Conservation (phyloP, 768 basidiomycete genomes). For the Rhizopogon rudus region DNA sequence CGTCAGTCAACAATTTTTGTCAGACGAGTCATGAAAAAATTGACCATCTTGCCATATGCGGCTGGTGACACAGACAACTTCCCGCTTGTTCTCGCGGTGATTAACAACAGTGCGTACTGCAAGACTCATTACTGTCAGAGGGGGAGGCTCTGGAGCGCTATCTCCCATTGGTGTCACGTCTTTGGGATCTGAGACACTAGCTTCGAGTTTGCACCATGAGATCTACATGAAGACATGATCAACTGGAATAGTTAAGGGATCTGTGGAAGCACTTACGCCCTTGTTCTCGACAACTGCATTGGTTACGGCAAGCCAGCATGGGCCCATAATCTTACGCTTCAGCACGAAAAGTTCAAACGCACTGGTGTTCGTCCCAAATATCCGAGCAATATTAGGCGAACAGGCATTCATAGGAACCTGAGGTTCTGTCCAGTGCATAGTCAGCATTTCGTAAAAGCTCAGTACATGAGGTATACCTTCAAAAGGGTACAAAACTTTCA, state of each 20-base stretch:
- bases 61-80: slow-evolving; percentile 81
- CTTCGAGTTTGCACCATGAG: slow-evolving; percentile 97
- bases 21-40: slow-evolving; percentile 10
- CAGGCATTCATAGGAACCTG: slow-evolving; percentile 66
- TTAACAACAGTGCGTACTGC: slow-evolving; percentile 89
- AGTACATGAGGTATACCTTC: slow-evolving; percentile 48
- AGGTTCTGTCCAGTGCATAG: slow-evolving; percentile 12
- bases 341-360: slow-evolving; percentile 92
- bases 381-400: slow-evolving; percentile 79
- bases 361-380: slow-evolving; percentile 89
- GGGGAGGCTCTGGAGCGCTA: slow-evolving; percentile 73
- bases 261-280: slow-evolving; percentile 49
- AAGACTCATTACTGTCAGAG: slow-evolving; percentile 87
- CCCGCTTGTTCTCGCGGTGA: slow-evolving; percentile 90
- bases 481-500: slow-evolving; percentile 92
- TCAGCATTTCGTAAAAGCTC: neutral
- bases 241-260: neutral
- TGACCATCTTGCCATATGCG: slow-evolving; percentile 77
- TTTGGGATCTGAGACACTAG: slow-evolving; percentile 77
- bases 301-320: slow-evolving; percentile 92
- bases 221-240: slow-evolving; percentile 44
- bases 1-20: neutral
- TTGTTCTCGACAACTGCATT: slow-evolving; percentile 70
- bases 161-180: slow-evolving; percentile 82
- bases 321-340: slow-evolving; percentile 98